These are phyloP conservation scores for Colletotrichum camelliae DNA, from an alignment of 2,329 filamentous ascomycete species.

Conservation along the genomic window DNA sequence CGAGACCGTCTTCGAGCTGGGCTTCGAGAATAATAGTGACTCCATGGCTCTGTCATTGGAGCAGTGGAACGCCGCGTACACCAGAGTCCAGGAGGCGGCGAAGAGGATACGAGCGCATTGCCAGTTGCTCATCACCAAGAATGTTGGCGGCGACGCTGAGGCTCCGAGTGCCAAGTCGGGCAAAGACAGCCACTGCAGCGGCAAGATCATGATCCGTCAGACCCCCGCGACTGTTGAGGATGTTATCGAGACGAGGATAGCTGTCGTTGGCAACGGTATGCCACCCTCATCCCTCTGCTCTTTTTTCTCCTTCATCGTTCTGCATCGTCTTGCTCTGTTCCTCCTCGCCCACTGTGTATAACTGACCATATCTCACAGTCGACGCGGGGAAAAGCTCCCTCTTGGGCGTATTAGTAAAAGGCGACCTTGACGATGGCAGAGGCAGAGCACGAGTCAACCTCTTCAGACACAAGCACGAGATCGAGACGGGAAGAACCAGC, in stretches of 20 bases:
- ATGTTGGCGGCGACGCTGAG: slow-evolving; percentile 81
- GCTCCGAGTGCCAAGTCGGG: slow-evolving; percentile 62
- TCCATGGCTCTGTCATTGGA: slow-evolving; percentile 76
- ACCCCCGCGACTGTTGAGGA: slow-evolving; percentile 78
- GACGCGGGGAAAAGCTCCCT: slow-evolving; percentile 98
- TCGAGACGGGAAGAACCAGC: slow-evolving; percentile 92
- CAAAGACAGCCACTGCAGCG: slow-evolving; percentile 77
- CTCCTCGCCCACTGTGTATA: neutral
- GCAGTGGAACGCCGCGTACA: slow-evolving; percentile 78
- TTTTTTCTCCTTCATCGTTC: neutral
- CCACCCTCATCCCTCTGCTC: neutral
- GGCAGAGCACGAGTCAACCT: slow-evolving; percentile 94
- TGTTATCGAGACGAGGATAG: slow-evolving; percentile 94
- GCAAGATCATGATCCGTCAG: slow-evolving; percentile 86
- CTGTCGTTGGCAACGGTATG: slow-evolving; percentile 90
- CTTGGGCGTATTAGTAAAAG: slow-evolving; percentile 94
- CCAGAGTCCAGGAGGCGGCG: slow-evolving; percentile 69
- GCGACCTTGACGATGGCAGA: slow-evolving; percentile 90
- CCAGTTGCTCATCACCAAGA: slow-evolving; percentile 85
- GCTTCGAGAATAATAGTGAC: slow-evolving; percentile 88
- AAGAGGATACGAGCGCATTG: slow-evolving; percentile 74
- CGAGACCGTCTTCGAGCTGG: slow-evolving; percentile 90
- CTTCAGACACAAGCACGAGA: slow-evolving; percentile 97
- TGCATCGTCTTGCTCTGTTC: neutral
- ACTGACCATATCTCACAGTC: slow-evolving; percentile 55